These are phyloP conservation scores for Torulaspora microellipsoides DNA, from an alignment of 805 yeast species.

Conservation along the genomic window DNA sequence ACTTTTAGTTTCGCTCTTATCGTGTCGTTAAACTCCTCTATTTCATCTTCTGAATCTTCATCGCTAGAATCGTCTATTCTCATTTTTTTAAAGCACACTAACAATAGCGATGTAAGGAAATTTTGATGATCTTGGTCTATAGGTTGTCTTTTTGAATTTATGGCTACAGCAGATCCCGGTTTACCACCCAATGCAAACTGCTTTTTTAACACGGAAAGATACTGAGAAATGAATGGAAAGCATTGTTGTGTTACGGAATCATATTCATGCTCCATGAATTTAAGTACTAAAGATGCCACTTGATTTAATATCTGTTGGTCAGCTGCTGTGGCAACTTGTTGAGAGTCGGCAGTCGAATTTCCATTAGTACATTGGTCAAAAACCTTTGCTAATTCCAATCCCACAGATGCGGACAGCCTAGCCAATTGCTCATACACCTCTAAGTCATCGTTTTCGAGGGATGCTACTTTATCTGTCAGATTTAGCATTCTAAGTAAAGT, in stretches of 20 bases:
- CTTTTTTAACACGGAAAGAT: conserved; percentile 65
- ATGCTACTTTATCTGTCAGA: conserved; percentile 48
- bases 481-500: conserved; percentile 62
- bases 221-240: conserved; percentile 74
- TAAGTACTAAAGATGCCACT: conserved; percentile 67
- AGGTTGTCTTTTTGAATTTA: conserved; percentile 34
- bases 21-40: conserved; percentile 74
- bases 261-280: conserved; percentile 71
- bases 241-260: conserved; percentile 86
- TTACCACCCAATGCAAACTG: conserved; percentile 38
- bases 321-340: conserved; percentile 37
- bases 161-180: conserved; percentile 37
- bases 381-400: conserved; percentile 67
- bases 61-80: conserved; percentile 73
- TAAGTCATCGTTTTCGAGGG: conserved; percentile 39
- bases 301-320: conserved; percentile 48
- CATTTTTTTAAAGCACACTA: conserved; percentile 71
- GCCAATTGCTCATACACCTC: conserved; percentile 77
- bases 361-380: conserved; percentile 48
- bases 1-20: conserved; percentile 61
- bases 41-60: conserved; percentile 68
- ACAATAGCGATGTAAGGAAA: conserved; percentile 57
- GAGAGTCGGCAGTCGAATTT: conserved; percentile 33
- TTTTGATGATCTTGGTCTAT: conserved; percentile 40
- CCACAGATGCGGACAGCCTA: conserved; percentile 66